Conservation (phyloP, 2,329 filamentous ascomycete genomes). For the Incumbomyces lentus region DNA sequence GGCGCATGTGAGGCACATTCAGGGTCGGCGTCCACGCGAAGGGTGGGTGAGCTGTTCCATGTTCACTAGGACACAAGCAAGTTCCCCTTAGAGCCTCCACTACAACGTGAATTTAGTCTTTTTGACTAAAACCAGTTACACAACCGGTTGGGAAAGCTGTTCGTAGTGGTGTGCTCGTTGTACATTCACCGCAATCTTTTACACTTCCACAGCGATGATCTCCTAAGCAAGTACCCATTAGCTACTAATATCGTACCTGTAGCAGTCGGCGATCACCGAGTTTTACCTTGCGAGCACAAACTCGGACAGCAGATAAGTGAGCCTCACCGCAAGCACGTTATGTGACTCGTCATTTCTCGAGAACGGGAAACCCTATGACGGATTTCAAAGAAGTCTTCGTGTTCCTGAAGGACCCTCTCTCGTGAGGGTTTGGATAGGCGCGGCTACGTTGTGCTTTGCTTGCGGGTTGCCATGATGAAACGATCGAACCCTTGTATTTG, state of each 20-base stretch:
- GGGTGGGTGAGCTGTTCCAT: neutral
- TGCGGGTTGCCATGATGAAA: too few relatives aligned
- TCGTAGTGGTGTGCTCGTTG: slow-evolving; percentile 3
- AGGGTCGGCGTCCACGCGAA: neutral
- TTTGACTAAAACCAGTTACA: slow-evolving; percentile 8
- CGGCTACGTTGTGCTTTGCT: too few relatives aligned
- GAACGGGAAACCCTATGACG: too few relatives aligned
- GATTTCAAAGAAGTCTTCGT: too few relatives aligned
- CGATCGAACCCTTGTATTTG: too few relatives aligned
- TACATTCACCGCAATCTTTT: neutral
- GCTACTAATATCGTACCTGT: neutral
- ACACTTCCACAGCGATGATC: neutral
- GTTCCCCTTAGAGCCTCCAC: neutral
- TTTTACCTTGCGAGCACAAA: neutral
- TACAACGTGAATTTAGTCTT: neutral
- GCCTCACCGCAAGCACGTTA: slow-evolving; percentile 3
- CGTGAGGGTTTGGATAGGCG: neutral
- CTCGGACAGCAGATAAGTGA: neutral
- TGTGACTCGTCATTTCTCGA: slow-evolving; percentile 1
- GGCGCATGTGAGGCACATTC: neutral
- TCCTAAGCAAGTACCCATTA: slow-evolving; percentile 1
- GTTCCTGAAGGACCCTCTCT: too few relatives aligned
- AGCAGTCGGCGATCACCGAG: neutral
- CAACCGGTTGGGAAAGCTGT: neutral
- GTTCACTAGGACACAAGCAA: slow-evolving; percentile 1